Base-by-base conservation (phyloP, 2,329 filamentous ascomycete species). In the Nothophoma quercina region DNA sequence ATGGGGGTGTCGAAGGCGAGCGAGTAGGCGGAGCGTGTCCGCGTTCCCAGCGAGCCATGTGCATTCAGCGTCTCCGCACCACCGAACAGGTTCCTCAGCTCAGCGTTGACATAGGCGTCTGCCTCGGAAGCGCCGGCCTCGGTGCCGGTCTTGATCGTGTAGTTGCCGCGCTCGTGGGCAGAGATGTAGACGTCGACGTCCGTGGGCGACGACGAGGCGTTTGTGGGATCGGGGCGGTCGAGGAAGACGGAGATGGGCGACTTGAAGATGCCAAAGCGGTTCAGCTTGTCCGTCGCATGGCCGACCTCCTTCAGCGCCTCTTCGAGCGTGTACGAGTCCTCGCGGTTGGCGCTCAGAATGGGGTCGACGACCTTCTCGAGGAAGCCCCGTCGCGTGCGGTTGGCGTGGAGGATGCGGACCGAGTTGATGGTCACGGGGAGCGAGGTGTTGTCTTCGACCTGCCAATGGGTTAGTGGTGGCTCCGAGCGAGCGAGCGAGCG, bases 81-180 rank as follows among this genome's bases (percentile, higher is more conserved):
- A 43, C 95, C 95, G 71, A 99, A 91, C 54, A 99, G 83, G 76
- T 99, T 99, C 63, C 95, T 88, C 80, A 92, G 88, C 43, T 93
- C 82, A 35, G 92, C 83, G 62, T 95, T 93, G 61, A 90, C 88
- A 70, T 96, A 98, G 4, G 93, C 93, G 7, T 93, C 96, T 28
- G 93, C 95, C 75, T 99, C 95, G 18, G 91, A 87, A 69, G 96
- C 96, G 58, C 95, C 95, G 36, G 96, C 83, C 71, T 98, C 93
- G 7, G 95, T 98, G 54, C 95, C 95, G 0, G 93, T 96, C 79
- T 96, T 96, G 67, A 98, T 84, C 53, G 92, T 86, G 68, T 98
- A 85, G 30, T 89, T 87, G 25, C 90, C 88, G 61, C 90, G 87
- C 76, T 99, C 93, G 55, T 83, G 82, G 18, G 90, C 89, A 45